Percentiles rank a stretch among this genome's conserved stretches.
phyloP scores from a whole-genome alignment of 2,329 filamentous ascomycete genomes.

The Pseudomassariella vexata region DNA sequence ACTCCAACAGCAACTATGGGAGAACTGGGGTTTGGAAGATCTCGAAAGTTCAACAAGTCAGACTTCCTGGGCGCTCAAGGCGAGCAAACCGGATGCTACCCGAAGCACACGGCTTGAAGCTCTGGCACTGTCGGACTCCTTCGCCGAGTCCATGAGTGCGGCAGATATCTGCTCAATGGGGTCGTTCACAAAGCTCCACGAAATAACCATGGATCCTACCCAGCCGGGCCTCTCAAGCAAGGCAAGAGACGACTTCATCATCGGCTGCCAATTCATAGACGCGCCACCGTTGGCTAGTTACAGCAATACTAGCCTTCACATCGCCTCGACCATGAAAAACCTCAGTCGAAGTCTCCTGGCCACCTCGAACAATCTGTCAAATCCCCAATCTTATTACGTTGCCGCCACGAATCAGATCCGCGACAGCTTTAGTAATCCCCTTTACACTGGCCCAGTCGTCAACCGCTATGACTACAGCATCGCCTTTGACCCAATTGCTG shows the following conservation, averaged over 20 bases:
- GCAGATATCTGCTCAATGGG: slow-evolving; percentile 55
- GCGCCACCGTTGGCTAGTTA: slow-evolving; percentile 29
- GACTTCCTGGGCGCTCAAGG: slow-evolving; percentile 32
- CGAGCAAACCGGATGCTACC: slow-evolving; percentile 11
- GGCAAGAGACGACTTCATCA: slow-evolving; percentile 42
- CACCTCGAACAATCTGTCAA: slow-evolving; percentile 10
- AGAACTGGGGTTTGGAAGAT: slow-evolving; percentile 62
- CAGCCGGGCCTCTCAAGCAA: slow-evolving; percentile 48
- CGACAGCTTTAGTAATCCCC: slow-evolving; percentile 24
- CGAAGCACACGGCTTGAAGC: slow-evolving; percentile 19
- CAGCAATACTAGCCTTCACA: slow-evolving; percentile 20
- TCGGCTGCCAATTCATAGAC: slow-evolving; percentile 44
- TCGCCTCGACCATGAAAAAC: slow-evolving; percentile 27
- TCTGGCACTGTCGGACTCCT: slow-evolving; percentile 46
- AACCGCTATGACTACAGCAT: slow-evolving; percentile 47
- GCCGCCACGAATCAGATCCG: slow-evolving; percentile 27
- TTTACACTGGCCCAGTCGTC: slow-evolving; percentile 22
- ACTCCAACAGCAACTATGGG: slow-evolving; percentile 57
- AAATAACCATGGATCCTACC: slow-evolving; percentile 53
- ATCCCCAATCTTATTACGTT: too few relatives aligned
- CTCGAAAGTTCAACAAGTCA: slow-evolving; percentile 42
- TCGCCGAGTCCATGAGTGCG: slow-evolving; percentile 57
- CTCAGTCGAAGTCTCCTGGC: slow-evolving; percentile 20
- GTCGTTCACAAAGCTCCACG: slow-evolving; percentile 35
- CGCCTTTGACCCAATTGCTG: slow-evolving; percentile 57